Base-by-base conservation (phyloP, 2,329 filamentous ascomycete species). In the Samsoniella hepiali region DNA sequence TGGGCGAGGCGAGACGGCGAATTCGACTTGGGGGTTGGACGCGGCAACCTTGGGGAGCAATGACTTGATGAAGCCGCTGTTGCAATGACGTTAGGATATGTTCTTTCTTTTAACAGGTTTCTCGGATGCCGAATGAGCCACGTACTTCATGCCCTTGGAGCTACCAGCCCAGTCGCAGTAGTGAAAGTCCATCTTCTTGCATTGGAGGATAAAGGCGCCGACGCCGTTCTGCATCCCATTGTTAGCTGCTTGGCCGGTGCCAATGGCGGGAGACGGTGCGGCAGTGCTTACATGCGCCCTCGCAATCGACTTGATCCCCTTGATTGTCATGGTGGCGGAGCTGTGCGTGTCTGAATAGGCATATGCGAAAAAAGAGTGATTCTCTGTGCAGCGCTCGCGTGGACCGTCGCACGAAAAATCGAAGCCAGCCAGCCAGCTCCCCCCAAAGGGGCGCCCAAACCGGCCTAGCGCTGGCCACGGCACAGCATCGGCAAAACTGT, bases 141-240 rank as follows among this genome's bases (percentile, higher is more conserved):
- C 84, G 67, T 82, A 95, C 91, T 96, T 95, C 93, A 98, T 97
- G 74, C 95, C 95, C 72, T 82, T 87, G 44, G 94, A 98, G 76
- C 91, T 96, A 67, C 93, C 95, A 64, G 91, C 91, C 86, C 90
- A 93, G 83, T 98, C 93, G 82, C 95, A 98, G 82, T 97, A 99
- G 81, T 96, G 91, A 74, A 99, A 91, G 76, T 97, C 91, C 76
- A 99, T 82, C 74, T 89, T 91, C 83, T 92, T 96, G 87, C 95
- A 99, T 82, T 97, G 94, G 64, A 97, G 86, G 78, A 99, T 91
- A 82, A 98, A 98, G 75, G 93, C 91, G 72, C 94, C 94, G 69
- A 98, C 84, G 83, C 95, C 95, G 81, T 99, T 98, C 93, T 98
- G 40, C 7, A 40, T 45, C 32, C 11, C 50, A 47, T 13, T 65